Evolutionary conservation across 495 filamentous ascomycete genomes (phyloP).

Genomic region (Neurospora hispaniola): DNA sequence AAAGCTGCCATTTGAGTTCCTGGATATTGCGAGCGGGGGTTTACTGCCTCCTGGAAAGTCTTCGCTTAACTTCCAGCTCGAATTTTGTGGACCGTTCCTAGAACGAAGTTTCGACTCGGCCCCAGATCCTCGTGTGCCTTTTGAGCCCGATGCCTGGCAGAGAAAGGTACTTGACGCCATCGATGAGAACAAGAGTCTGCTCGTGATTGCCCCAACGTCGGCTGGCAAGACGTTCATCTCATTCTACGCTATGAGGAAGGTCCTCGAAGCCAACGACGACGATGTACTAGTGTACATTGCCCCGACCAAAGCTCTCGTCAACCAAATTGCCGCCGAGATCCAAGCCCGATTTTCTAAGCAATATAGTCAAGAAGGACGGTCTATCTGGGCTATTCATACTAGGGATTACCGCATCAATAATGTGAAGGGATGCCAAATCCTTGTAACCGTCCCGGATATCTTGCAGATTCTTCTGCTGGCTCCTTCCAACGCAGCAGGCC

Average conservation of each 20-base stretch:
- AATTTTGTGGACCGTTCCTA: constrained; percentile 60
- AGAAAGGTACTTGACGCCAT: constrained; percentile 61
- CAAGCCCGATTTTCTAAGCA: constrained; percentile 52
- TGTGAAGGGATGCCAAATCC: constrained; percentile 57
- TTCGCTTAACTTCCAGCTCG: constrained; percentile 50
- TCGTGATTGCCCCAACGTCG: constrained; percentile 69
- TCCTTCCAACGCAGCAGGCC: constrained; percentile 47
- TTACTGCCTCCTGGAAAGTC: not conserved
- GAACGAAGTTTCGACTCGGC: constrained; percentile 59
- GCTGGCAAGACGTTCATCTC: constrained; percentile 50
- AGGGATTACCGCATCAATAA: constrained; percentile 63
- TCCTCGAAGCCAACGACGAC: constrained; percentile 54
- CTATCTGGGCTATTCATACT: constrained; percentile 73
- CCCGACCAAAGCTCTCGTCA: constrained; percentile 73
- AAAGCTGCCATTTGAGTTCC: constrained; percentile 6
- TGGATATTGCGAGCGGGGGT: not conserved
- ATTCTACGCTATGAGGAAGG: constrained; percentile 73
- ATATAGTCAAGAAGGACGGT: constrained; percentile 43
- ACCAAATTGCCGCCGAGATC: constrained; percentile 72
- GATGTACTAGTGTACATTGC: constrained; percentile 67
- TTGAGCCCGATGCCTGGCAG: constrained; percentile 70
- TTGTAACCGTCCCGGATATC: constrained; percentile 69
- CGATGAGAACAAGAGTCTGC: constrained; percentile 54
- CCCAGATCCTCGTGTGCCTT: constrained; percentile 54
- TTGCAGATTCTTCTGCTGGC: constrained; percentile 69